These are phyloP conservation scores for Strobilomyces echinocephalus DNA, from an alignment of 768 basidiomycete species.

Conservation along the genomic window DNA sequence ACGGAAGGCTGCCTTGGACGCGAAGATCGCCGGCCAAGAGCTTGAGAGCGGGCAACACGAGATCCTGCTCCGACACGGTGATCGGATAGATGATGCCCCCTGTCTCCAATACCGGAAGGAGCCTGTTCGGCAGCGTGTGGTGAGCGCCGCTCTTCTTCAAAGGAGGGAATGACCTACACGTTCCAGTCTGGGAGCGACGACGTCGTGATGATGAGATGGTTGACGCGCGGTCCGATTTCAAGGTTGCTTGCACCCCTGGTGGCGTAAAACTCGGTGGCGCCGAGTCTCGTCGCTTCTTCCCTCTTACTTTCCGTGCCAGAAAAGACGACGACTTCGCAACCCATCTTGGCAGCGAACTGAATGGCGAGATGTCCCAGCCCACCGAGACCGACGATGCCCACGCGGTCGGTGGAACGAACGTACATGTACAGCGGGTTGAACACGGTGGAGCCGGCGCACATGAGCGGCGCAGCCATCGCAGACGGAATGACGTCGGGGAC, in stretches of 20 bases:
- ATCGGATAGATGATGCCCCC: slow-evolving; percentile 25
- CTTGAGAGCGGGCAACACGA: slow-evolving; percentile 19
- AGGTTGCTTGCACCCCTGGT: slow-evolving; percentile 26
- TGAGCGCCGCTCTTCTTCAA: background rate
- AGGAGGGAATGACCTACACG: slow-evolving; percentile 16
- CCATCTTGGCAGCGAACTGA: slow-evolving; percentile 39
- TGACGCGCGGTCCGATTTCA: slow-evolving; percentile 23
- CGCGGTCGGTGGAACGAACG: slow-evolving; percentile 29
- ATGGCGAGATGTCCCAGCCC: no score
- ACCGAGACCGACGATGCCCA: slow-evolving; percentile 34
- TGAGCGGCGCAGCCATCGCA: slow-evolving; percentile 31
- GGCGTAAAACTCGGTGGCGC: slow-evolving; percentile 35
- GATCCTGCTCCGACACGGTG: slow-evolving; percentile 20
- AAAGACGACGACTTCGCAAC: slow-evolving; percentile 35
- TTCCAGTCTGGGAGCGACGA: slow-evolving; percentile 29
- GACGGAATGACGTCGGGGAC: slow-evolving; percentile 31
- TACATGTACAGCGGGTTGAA: slow-evolving; percentile 26
- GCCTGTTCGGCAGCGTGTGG: slow-evolving; percentile 8
- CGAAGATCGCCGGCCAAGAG: slow-evolving; percentile 16
- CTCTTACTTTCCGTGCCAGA: slow-evolving; percentile 32
- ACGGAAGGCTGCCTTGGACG: slow-evolving; percentile 23
- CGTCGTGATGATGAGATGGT: slow-evolving; percentile 32
- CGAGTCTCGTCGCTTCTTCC: slow-evolving; percentile 30
- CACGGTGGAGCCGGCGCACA: slow-evolving; percentile 36
- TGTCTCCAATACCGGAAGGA: slow-evolving; percentile 23